Evolutionary conservation across 164 flowering plant species (phyloP).

Genomic region (Chloranthus sessilifolius): DNA sequence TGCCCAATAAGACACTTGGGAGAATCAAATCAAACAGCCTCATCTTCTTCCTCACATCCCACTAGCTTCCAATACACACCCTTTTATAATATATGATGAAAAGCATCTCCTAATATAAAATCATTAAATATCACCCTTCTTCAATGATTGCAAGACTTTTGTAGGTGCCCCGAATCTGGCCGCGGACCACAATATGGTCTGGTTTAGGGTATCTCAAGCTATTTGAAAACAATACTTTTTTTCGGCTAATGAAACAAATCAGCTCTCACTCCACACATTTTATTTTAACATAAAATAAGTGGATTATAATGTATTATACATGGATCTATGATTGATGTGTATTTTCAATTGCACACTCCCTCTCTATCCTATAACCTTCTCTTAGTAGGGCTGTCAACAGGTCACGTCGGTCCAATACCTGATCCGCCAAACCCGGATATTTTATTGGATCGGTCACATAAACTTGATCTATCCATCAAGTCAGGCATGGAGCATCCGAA

Average conservation of each 20-base stretch:
- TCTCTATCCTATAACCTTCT: no score
- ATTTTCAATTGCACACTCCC: no score
- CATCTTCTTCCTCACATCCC: constrained; percentile 14
- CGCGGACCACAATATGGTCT: no score
- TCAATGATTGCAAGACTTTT: constrained; percentile 42
- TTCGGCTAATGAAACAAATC: constrained; percentile 14
- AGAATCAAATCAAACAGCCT: constrained; percentile 9
- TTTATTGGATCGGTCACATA: no score
- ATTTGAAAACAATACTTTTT: constrained; percentile 4
- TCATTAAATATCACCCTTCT: constrained; percentile 19
- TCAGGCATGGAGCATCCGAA: no score
- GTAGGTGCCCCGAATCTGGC: constrained; percentile 22
- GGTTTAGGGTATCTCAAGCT: constrained; percentile 16
- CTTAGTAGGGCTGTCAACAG: no score
- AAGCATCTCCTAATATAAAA: constrained; percentile 10
- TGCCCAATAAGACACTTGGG: constrained; percentile 12
- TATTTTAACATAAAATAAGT: no score
- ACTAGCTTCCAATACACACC: neutral
- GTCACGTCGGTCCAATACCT: no score
- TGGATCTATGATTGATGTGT: no score
- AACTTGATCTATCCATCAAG: no score
- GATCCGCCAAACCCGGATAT: no score
- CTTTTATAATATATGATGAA: constrained; percentile 6
- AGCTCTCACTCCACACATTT: constrained; percentile 19
- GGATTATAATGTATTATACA: no score